Base-by-base conservation (phyloP, 352 stramenopile species). In the Phytophthora fragariaefolia region DNA sequence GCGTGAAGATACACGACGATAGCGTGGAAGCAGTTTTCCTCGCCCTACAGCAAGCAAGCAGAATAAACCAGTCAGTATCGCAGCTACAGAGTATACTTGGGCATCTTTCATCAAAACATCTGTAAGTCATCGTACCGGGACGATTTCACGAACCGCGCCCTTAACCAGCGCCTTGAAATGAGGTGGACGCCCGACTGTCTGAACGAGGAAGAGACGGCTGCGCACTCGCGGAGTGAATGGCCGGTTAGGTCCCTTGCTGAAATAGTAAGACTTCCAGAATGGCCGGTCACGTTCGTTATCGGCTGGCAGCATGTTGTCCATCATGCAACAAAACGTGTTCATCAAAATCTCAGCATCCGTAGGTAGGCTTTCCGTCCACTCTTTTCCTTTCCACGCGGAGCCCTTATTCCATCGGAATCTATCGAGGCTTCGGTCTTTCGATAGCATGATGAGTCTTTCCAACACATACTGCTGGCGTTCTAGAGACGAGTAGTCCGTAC, bases 291-390 rank as follows among this genome's bases (percentile, higher is more conserved):
- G 84, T 60, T 90, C 85, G 53, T 83, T 89, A 49, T 92, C 83
- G 1, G 85, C 82, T 2, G 85, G 85, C 15, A 96, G 67, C 75
- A 92, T 84, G 64, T 96, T 93, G 76, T 96, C 87, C 77, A 96
- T 83, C 77, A 96, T 85, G 61, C 85, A 93, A 68, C 85, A 94
- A 40, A 96, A 93, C 20, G 90, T 83, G 65, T 96, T 96, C 85
- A 96, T 93, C 18, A 96, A 51, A 59, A 96, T 92, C 63, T 96
- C 87, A 7, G 85, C 79, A 40, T 96, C 87, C 27, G 87, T 87
- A 27, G 87, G 87, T 50, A 96, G 58, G 53, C 64, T 81, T 48
- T 94, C 85, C 17, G 79, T 87, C 87, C 87, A 96, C 49, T 91
- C 80, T 65, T 96, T 96, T 36, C 87, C 80, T 80, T 96, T 96